Base-by-base conservation (phyloP, 306 rosid genomes). In the Nissolia schottii region DNA sequence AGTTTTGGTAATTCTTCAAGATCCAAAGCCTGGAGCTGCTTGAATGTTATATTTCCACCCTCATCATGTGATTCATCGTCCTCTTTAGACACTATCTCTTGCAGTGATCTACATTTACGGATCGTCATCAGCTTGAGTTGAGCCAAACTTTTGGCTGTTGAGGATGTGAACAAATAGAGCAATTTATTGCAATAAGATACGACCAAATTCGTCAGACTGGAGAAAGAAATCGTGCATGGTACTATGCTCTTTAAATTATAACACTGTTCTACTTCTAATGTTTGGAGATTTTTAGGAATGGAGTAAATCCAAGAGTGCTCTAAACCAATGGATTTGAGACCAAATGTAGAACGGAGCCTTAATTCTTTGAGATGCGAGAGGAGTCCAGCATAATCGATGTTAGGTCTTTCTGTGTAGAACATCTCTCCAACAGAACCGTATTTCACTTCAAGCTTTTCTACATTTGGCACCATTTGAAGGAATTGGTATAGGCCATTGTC, bases 81-180 rank as follows among this genome's bases (percentile, higher is more conserved):
- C 50, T 64, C 61, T 22, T 2, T 3, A 6, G n/a, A 53, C 15
- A 78, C 51, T 54, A 78, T 55, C 57, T 71, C 45, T 23, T n/a
- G 11, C 55, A 61, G 23, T 32, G 60, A 58, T 59, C 8, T 2
- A 45, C 84, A 74, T 0, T 1, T 3, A 1, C 1, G 1, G 22
- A 80, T 74, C 32, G 27, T 1, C 76, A 57, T 64, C 13, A 4
- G 29, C 14, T 22, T 12, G 5, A 75, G 79, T 27, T 19, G 57
- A 37, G 12, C 57, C 73, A 78, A 23, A 6, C 77, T 63, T 62
- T 64, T 71, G n/a, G 73, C 73, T 5, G 62, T 54, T 5, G 82
- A 78, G 23, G 13, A 37, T 31, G 61, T 49, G 22, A 55, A 38
- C 64, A 77, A 27, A 32, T 32, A 19, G 22, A 13, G 3, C 16